Evolutionary conservation across 2,329 filamentous ascomycete genomes (phyloP), one percentile per base, ranked within the genome.

Genomic region (Lachnellula willkommii): DNA sequence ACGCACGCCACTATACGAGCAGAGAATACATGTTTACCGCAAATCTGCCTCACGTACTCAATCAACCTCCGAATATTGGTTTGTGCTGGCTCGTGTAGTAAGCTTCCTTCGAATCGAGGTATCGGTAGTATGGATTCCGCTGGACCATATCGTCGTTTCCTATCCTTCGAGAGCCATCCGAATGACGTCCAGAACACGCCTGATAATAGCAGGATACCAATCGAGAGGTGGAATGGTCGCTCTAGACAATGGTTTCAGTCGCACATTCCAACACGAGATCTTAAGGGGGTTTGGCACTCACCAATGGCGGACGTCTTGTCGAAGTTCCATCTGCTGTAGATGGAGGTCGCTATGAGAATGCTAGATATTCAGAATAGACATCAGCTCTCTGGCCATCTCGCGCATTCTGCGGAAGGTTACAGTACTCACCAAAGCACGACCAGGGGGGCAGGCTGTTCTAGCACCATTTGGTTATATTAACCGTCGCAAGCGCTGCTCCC

Each of bases 191-290:
- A 54, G 17, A 54, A n/a, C 28, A 54, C 14, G 24, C 53, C 36
- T 15, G 39, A 36, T 9, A 54, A 42, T n/a, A 50, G 15, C 12
- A 54, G 40, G 17, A 46, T 26, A 11, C 28, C 17, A 15, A 54
- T 17, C 12, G 53, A 50, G n/a, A 54, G 26, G 28, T 54, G 53
- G 40, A 54, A 43, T n/a, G 53, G 53, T 14, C 53, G 46, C 37
- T 54, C 53, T 54, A 36, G n/a, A 39, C 14, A 9, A 36, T n/a
- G 12, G 4, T 37, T 24, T 54, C 47, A 54, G 47, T 14, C 17
- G n/a, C 32, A 26, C 15, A n/a, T 20, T 32, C 14, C 40, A n/a
- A 35, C 22, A 32, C 5, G 24, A 4, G n/a, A 45, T n/a, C 11
- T n/a, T 22, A 5, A 12, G 40, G 24, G n/a, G 40, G 24, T n/a